Percentiles rank a stretch among this genome's conserved stretches.
Evolutionary conservation across 2,329 filamentous ascomycete genomes (phyloP).

Genomic region (Calonectria multiphialidica): DNA sequence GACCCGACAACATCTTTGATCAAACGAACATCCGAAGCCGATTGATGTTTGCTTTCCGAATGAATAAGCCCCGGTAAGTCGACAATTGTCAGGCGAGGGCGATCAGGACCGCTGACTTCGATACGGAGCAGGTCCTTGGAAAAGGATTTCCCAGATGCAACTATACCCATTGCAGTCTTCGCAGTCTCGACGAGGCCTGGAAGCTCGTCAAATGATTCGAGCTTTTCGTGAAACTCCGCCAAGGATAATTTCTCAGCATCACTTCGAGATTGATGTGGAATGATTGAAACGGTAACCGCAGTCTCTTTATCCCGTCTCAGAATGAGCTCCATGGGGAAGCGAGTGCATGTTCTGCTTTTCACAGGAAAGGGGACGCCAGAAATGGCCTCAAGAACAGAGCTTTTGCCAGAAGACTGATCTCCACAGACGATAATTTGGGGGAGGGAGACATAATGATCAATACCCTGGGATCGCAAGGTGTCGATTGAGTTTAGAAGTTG

Average conservation of each 20-base stretch:
- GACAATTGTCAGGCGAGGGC: constrained; percentile 68
- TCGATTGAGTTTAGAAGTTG: not conserved
- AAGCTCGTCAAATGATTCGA: constrained; percentile 30
- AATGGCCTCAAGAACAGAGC: constrained; percentile 73
- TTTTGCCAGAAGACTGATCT: constrained; percentile 73
- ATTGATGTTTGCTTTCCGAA: constrained; percentile 59
- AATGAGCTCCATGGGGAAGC: constrained; percentile 72
- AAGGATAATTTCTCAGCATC: constrained; percentile 10
- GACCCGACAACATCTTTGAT: constrained; percentile 61
- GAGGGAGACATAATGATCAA: constrained; percentile 52
- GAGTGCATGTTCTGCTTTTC: constrained; percentile 70
- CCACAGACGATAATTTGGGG: constrained; percentile 68
- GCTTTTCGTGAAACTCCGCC: not conserved
- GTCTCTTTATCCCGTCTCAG: constrained; percentile 52
- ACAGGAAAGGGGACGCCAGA: constrained; percentile 71
- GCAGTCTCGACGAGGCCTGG: constrained; percentile 53
- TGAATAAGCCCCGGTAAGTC: constrained; percentile 71
- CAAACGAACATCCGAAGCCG: constrained; percentile 55
- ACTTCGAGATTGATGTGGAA: not conserved
- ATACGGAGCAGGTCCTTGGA: constrained; percentile 61
- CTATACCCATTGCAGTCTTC: constrained; percentile 62
- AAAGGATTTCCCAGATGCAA: constrained; percentile 51
- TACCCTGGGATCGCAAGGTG: constrained; percentile 48
- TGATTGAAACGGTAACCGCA: not conserved
- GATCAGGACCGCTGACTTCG: constrained; percentile 60